Evolutionary conservation across 768 basidiomycete genomes (phyloP).

Genomic region (Sarcomyxa edulis): DNA sequence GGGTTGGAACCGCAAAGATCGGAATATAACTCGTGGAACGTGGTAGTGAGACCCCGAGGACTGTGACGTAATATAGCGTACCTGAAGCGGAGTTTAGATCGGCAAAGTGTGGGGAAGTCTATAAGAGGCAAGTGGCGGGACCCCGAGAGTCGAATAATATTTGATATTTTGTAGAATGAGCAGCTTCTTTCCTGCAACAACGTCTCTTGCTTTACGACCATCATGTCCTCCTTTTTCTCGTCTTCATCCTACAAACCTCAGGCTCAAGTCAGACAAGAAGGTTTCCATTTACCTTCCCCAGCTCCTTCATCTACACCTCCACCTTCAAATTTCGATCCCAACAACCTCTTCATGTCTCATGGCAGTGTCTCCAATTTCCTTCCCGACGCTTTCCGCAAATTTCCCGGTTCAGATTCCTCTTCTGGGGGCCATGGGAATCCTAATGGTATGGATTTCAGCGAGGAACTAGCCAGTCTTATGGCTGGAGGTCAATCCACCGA

Average conservation of each 20-base stretch:
- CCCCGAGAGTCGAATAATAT: too few relatives aligned
- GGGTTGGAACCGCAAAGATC: too few relatives aligned
- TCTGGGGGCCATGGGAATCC: slow-evolving; percentile 17
- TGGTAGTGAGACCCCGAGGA: too few relatives aligned
- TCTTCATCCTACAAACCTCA: slow-evolving; percentile 46
- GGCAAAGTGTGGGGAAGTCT: too few relatives aligned
- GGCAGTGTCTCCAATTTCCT: slow-evolving; percentile 41
- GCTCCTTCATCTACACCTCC: slow-evolving; percentile 24
- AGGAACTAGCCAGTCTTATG: slow-evolving; percentile 65
- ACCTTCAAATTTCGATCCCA: slow-evolving; percentile 19
- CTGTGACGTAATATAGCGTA: too few relatives aligned
- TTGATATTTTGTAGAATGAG: too few relatives aligned
- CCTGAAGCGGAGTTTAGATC: too few relatives aligned
- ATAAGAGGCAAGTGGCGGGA: too few relatives aligned
- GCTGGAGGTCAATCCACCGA: slow-evolving; percentile 18
- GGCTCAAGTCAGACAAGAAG: slow-evolving; percentile 56
- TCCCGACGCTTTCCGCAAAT: slow-evolving; percentile 52
- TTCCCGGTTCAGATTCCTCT: too few relatives aligned
- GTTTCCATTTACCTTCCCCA: slow-evolving; percentile 61
- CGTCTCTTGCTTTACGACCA: too few relatives aligned
- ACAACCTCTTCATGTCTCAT: slow-evolving; percentile 32
- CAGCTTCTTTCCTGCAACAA: too few relatives aligned
- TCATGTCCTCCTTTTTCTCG: slow-evolving; percentile 33
- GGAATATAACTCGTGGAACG: too few relatives aligned
- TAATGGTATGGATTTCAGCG: slow-evolving; percentile 50